Evolutionary conservation across 2,329 filamentous ascomycete genomes (phyloP), one percentile per base, ranked within the genome.

Genomic region (Beauveria medogensis): DNA sequence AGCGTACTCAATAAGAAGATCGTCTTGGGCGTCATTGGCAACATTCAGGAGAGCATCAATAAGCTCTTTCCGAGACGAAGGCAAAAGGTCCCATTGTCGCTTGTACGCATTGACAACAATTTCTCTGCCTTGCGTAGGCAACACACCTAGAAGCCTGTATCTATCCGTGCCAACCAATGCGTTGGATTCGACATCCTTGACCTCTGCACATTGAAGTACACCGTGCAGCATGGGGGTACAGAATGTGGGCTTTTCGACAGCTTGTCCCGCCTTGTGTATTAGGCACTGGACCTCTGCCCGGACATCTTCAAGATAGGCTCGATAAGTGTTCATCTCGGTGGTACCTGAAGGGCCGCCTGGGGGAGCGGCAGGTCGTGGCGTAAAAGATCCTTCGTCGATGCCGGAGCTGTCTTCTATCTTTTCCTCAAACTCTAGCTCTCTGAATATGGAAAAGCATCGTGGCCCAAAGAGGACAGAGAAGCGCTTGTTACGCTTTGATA

Each of bases 401-500:
- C 70, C 75, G 18, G 76, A 73, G 9, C 70, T 70, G 1, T 74
- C 69, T 5, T 75, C 66, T 2, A 69, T 59, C 3, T 71, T 68
- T 65, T 82, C 78, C 2, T 69, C 65, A 51, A 83, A 84, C 12
- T 78, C 80, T 5, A 85, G 71, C 14, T 74, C 74, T 16, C 70
- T 71, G 65, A 84, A 81, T 14, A 85, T 73, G 24, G 70, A 67
- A 51, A 79, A 77, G 55, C 80, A 80, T 4, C 78, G 76, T 5
- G 74, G 73, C 0, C 81, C 80, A 61, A 85, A 84, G 7, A 82
- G 73, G 2, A 83, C 78, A 28, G 72, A 71, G 59, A 84, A 85
- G 16, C 79, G 77, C 67, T 84, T 84, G 65, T 85, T 85, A 1
- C 82, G 72, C 58, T 80, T 80, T 2, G 81, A 81, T 41, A 85